Conservation (phyloP, 257 asterid genomes). For the Ballota nigra region DNA sequence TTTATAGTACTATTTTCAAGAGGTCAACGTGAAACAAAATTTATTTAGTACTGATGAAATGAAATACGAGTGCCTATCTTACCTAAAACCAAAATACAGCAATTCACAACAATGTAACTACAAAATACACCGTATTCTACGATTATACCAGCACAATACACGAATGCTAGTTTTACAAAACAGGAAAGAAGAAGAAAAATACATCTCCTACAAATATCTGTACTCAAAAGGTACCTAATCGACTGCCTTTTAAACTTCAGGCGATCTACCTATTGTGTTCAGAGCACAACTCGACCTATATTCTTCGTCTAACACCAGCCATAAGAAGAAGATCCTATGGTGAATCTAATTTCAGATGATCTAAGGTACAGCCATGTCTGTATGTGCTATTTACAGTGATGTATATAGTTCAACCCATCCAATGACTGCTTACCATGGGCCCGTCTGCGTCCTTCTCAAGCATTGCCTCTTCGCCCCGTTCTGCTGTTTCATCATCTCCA, state of each 20-base stretch:
- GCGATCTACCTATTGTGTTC: conserved; percentile 16
- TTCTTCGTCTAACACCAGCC: conserved; percentile 10
- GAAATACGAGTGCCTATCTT: not conserved
- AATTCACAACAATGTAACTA: conserved; percentile 1
- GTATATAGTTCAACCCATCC: not conserved
- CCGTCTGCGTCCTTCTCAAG: conserved; percentile 86
- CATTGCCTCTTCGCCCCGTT: conserved; percentile 57
- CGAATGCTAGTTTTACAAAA: not conserved
- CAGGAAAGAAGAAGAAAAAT: not conserved
- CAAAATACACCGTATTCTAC: conserved; percentile 12
- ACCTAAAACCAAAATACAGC: not conserved
- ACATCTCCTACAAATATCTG: conserved; percentile 2
- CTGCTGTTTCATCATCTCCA: conserved; percentile 64
- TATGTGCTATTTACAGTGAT: conserved; percentile 29
- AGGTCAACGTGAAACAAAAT: not conserved
- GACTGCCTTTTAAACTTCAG: conserved; percentile 7
- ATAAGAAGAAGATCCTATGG: conserved; percentile 1
- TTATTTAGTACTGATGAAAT: not conserved
- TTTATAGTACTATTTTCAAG: not conserved
- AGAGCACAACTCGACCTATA: not conserved
- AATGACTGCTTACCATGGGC: conserved; percentile 61
- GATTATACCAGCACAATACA: conserved; percentile 10
- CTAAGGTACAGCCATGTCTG: conserved; percentile 17
- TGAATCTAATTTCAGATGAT: conserved; percentile 3
- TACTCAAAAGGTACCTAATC: conserved; percentile 17